phyloP scores from a whole-genome alignment of 2,329 filamentous ascomycete genomes.

The Fusarium irregulare region DNA sequence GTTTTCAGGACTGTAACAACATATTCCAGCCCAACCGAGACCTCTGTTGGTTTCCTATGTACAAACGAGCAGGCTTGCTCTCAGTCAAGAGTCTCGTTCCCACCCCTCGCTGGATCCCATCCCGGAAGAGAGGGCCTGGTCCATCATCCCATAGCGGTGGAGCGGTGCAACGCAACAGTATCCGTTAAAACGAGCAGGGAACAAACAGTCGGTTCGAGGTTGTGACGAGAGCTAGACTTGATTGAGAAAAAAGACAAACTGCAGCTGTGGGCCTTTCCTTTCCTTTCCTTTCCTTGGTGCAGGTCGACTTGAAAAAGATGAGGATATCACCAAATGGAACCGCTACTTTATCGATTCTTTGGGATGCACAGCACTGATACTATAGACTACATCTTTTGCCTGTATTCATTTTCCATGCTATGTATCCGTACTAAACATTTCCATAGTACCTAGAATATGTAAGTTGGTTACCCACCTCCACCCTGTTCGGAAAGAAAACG shows the following conservation, averaged over 20 bases:
- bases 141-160: conserved; percentile 36
- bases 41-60: not conserved
- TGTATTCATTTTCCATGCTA: conserved; percentile 1
- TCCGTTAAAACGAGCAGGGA: conserved; percentile 14
- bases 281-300: not conserved
- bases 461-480: conserved; percentile 1
- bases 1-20: conserved; percentile 1
- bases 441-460: not conserved
- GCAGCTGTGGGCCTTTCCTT: not conserved
- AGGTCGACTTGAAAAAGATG: not conserved
- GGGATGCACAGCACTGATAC: not conserved
- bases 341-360: not conserved
- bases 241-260: conserved; percentile 13
- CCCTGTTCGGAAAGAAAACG: conserved; percentile 10
- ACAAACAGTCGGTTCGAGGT: conserved; percentile 20
- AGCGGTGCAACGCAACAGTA: conserved; percentile 18
- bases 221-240: conserved; percentile 8
- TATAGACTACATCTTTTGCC: not conserved
- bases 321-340: not conserved
- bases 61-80: not conserved
- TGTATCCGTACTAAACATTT: not conserved
- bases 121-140: conserved; percentile 6
- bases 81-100: not conserved
- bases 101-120: not conserved
- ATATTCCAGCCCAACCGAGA: conserved; percentile 25